These are phyloP conservation scores for Amanita brunnescens DNA, from an alignment of 768 basidiomycete genomes.

Conservation along the genomic window DNA sequence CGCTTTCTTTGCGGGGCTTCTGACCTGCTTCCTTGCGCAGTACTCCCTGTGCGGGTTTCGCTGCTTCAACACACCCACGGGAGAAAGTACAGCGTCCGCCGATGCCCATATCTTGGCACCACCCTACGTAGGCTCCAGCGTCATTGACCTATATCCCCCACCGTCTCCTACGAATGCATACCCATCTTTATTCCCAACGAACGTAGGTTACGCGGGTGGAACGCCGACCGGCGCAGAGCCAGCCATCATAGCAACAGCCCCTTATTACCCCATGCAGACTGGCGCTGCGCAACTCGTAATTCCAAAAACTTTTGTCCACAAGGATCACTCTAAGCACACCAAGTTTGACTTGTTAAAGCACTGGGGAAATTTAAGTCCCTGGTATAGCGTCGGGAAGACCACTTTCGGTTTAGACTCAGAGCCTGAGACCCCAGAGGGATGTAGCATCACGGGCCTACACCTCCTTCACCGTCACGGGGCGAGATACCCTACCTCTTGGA, in stretches of 20 bases:
- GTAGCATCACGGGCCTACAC: conserved; percentile 66
- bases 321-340: conserved; percentile 8
- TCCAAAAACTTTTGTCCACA: conserved; percentile 29
- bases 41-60: conserved; percentile 33
- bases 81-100: conserved; percentile 11
- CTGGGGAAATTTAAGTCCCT: conserved; percentile 83
- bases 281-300: conserved; percentile 56
- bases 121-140: conserved; percentile 66
- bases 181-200: conserved; percentile 66
- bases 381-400: conserved; percentile 64
- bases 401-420: conserved; percentile 68
- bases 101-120: conserved; percentile 34
- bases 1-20: conserved; percentile 47
- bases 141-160: conserved; percentile 64
- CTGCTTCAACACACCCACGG: conserved; percentile 23
- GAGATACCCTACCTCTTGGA: conserved; percentile 55
- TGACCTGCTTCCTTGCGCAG: conserved; percentile 43
- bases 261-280: conserved; percentile 70
- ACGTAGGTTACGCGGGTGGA: conserved; percentile 68
- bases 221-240: conserved; percentile 79
- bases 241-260: conserved; percentile 63
- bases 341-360: conserved; percentile 62
- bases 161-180: conserved; percentile 61
- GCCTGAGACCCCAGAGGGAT: conserved; percentile 61
- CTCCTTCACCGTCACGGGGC: conserved; percentile 81